These are phyloP conservation scores for Spiromastix sp. DNA, from an alignment of 2,329 filamentous ascomycete genomes.

Conservation along the genomic window DNA sequence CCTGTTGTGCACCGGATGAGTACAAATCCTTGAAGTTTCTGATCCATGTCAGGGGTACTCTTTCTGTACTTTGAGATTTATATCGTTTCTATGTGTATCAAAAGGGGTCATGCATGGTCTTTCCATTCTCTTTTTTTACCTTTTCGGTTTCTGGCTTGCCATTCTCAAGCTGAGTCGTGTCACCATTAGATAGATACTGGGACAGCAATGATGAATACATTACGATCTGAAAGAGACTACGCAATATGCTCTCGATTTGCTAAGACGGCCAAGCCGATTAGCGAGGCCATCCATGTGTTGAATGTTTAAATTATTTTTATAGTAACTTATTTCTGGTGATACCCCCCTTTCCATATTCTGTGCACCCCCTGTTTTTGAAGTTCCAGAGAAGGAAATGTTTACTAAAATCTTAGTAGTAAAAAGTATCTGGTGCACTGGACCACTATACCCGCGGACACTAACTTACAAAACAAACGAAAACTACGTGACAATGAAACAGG, in stretches of 20 bases:
- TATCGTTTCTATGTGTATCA: neutral
- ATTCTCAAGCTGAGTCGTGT: no score
- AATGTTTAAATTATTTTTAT: slow-evolving; percentile 1
- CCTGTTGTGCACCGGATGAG: slow-evolving; percentile 59
- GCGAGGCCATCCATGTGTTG: no score
- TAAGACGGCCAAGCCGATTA: no score
- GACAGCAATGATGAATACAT: no score
- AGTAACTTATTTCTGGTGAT: neutral
- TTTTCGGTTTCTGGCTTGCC: neutral
- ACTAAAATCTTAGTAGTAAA: no score
- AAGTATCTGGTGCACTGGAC: slow-evolving; percentile 10
- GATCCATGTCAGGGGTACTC: no score
- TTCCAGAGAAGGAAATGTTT: no score
- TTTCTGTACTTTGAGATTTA: neutral
- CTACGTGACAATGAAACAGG: no score
- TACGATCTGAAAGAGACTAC: no score
- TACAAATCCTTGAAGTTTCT: slow-evolving; percentile 20
- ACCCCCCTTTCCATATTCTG: neutral
- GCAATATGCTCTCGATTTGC: no score
- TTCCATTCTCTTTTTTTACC: neutral
- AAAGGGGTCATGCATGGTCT: neutral
- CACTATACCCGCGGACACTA: neutral
- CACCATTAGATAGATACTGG: no score
- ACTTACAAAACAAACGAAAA: slow-evolving; percentile 3
- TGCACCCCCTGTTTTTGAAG: no score